Evolutionary conservation across 495 filamentous ascomycete species (phyloP), one percentile per base, ranked within the genome.

Genomic region (Penicillium pulvis): DNA sequence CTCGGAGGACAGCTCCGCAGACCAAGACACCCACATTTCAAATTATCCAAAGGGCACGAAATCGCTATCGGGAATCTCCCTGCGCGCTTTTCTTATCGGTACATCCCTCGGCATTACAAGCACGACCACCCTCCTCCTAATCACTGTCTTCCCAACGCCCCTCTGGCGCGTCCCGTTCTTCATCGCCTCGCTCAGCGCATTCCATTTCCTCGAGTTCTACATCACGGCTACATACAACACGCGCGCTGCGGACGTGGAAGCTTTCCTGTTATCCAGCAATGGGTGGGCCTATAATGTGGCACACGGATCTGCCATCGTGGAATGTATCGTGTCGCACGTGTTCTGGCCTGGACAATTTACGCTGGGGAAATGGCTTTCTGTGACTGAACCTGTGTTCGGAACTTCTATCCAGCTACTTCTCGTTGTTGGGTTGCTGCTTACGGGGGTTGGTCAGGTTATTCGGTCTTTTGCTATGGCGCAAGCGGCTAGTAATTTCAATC

Each of bases 181-280:
- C 77, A 62, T 92, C 66, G 74, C 80, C 47, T 72, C 85, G 26
- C 86, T 98, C 55, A 84, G 87, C 16, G 68, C 88, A 54, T 97
- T 97, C 82, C 94, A 98, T 75, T 96, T 96, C 77, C 88, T 98
- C 72, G 94, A 98, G 75, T 98, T 90, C 81, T 93, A 83, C 78
- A 88, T 85, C 49, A 97, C 93, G 0, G 94, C 94, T 26, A 75
- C 73, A 23, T 90, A 89, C 74, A 98, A 97, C 75, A 90, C 91
- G 0, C 71, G 76, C 36, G 73, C 81, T n/a, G 92, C 91, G 6
- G 79, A 80, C 6, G 74, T 90, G 17, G 79, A 78, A 56, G 87
- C 91, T 8, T 98, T 95, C 74, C 83, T 98, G 1, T 81, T 98
- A 8, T 86, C 84, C n/a, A 81, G 83, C 41, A 98, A 98, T 67